These are phyloP conservation scores for Pseudotulostoma volvatum DNA, from an alignment of 495 filamentous ascomycete species.

Conservation along the genomic window DNA sequence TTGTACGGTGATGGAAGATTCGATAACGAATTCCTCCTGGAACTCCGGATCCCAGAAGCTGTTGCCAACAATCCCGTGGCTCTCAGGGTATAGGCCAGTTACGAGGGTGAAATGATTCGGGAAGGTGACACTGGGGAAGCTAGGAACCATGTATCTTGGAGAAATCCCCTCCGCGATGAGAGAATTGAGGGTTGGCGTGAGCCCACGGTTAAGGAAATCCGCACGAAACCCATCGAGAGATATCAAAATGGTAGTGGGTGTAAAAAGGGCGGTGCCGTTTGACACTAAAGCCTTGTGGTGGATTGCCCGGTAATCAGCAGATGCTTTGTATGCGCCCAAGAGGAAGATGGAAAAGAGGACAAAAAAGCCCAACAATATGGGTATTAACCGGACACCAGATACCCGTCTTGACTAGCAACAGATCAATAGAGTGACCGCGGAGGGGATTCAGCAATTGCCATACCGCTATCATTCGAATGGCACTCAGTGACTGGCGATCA, in stretches of 20 bases:
- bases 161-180: constrained; percentile 76
- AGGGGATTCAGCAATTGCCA: too few species aligned
- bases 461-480: too few species aligned
- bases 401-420: constrained; percentile 2
- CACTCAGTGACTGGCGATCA: too few species aligned
- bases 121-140: constrained; percentile 93
- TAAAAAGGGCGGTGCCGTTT: constrained; percentile 66
- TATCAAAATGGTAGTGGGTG: constrained; percentile 82
- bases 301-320: constrained; percentile 7
- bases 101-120: constrained; percentile 95
- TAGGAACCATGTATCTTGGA: constrained; percentile 77
- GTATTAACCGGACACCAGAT: constrained; percentile 5
- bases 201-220: constrained; percentile 67
- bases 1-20: constrained; percentile 53
- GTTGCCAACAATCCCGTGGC: constrained; percentile 87
- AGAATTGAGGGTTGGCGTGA: constrained; percentile 68
- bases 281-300: constrained; percentile 15
- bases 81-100: constrained; percentile 83
- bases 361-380: constrained; percentile 23
- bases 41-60: constrained; percentile 75
- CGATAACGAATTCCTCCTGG: constrained; percentile 51
- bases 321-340: constrained; percentile 38
- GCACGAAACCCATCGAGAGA: constrained; percentile 96
- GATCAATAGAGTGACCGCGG: too few species aligned
- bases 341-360: constrained; percentile 37